Base-by-base conservation (phyloP, 257 asterid genomes). In the Przewalskia tangutica region DNA sequence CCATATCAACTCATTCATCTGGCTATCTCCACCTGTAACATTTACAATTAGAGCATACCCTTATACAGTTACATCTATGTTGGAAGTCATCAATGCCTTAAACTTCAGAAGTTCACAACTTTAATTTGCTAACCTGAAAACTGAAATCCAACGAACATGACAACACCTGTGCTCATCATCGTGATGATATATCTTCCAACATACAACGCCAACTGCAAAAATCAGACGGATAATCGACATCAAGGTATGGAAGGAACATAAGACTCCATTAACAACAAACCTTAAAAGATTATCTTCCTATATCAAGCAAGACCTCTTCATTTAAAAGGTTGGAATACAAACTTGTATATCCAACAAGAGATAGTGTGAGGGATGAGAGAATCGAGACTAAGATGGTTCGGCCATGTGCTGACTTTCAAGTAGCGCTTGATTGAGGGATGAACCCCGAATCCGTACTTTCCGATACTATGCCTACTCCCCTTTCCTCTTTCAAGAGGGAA, bases 1-100 rank as follows among this genome's bases (percentile, higher is more conserved):
- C 99, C 98, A 92, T 83, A 95, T 87, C 85, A 94, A 85, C n/a
- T 87, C 95, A 83, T 90, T 91, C 97, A 95, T 94, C 86, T 91
- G 97, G 20, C 89, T 92, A 90, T 94, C 97, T 70, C 97, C 97
- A 60, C 95, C 98, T 94, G 83, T 36, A 88, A 65, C 58, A 70
- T 5, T 40, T 53, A 60, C 60, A 62, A 70, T 77, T 77, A 64
- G 81, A 66, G 10, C 54, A 40, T 54, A 6, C 76, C 32, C 16
- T 38, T 7, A 67, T 17, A 71, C 20, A n/a, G 53, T 4, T 34
- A 46, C 18, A 67, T 12, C 40, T 46, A 71, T 46, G 7, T 18
- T 66, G 13, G 18, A 65, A 14, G 46, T 64, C 48, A 64, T 64
- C 42, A 32, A 42, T 40, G 18, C 34, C 11, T 44, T 2, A 18